Evolutionary conservation across 1,139 yeast genomes (phyloP).

Genomic region (Saccharomycopsis phalli): DNA sequence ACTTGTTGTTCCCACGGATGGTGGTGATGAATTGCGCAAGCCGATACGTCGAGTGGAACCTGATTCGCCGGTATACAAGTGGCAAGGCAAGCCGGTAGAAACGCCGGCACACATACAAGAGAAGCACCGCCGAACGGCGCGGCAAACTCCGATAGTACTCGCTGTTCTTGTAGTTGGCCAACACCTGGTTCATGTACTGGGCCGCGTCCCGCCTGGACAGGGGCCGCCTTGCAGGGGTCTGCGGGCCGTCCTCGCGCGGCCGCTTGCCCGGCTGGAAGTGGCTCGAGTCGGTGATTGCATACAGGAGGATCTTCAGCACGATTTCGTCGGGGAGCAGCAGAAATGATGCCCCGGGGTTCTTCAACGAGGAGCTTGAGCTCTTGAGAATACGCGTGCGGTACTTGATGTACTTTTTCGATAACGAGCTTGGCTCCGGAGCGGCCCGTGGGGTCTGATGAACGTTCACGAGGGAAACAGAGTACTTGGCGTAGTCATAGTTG

Average conservation of each 20-base stretch:
- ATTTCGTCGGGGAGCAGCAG: constrained; percentile 17
- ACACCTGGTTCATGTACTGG: constrained; percentile 13
- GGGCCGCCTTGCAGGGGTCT: background rate
- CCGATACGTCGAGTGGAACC: constrained; percentile 59
- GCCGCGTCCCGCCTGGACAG: background rate
- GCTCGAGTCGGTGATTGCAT: constrained; percentile 8
- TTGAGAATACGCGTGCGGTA: constrained; percentile 15
- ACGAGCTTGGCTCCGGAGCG: constrained; percentile 2
- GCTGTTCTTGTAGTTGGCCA: constrained; percentile 15
- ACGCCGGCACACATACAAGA: constrained; percentile 42
- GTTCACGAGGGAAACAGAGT: constrained; percentile 9
- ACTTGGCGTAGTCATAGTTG: constrained; percentile 19
- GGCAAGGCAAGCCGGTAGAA: constrained; percentile 47
- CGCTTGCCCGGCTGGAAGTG: constrained; percentile 9
- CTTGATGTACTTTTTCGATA: constrained; percentile 17
- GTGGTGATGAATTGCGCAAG: constrained; percentile 70
- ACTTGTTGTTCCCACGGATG: constrained; percentile 42
- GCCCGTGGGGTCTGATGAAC: background rate
- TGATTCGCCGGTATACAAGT: constrained; percentile 44
- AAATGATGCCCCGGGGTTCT: background rate
- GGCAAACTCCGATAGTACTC: constrained; percentile 10
- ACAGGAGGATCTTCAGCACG: constrained; percentile 10
- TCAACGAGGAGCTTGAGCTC: constrained; percentile 4
- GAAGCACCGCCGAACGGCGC: constrained; percentile 28
- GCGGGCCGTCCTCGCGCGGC: background rate